These are phyloP conservation scores for Fremontodendron californicum DNA, from an alignment of 345 rosid genomes.

Conservation along the genomic window DNA sequence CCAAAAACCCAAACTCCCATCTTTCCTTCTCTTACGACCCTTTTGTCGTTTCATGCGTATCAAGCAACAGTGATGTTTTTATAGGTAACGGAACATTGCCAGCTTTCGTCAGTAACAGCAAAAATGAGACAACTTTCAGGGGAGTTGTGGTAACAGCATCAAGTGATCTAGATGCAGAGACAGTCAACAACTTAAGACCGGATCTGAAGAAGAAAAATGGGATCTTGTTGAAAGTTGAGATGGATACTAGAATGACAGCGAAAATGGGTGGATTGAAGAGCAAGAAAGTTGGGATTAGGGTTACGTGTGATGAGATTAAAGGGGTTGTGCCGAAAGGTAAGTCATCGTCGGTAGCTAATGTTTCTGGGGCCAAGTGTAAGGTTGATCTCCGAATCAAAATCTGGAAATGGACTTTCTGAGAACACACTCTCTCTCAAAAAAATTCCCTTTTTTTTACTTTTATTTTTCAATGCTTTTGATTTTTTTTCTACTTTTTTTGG, in stretches of 20 bases:
- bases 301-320: conserved; percentile 66
- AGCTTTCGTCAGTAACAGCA: conserved; percentile 41
- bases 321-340: conserved; percentile 70
- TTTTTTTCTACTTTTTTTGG: not conserved
- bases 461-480: not conserved
- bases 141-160: conserved; percentile 48
- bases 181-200: conserved; percentile 50
- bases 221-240: conserved; percentile 43
- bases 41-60: conserved; percentile 37
- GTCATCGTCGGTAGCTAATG: conserved; percentile 51
- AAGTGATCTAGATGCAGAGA: conserved; percentile 64
- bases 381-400: conserved; percentile 85
- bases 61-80: conserved; percentile 35
- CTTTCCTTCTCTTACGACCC: conserved; percentile 67
- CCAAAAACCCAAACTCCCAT: conserved; percentile 77
- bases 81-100: conserved; percentile 77
- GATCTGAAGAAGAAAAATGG: conserved; percentile 65
- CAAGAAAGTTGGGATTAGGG: conserved; percentile 74
- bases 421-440: not conserved
- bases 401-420: conserved; percentile 80
- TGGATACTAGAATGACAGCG: conserved; percentile 66
- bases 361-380: conserved; percentile 54
- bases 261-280: conserved; percentile 54
- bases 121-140: conserved; percentile 59
- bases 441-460: not conserved